Percentiles rank a stretch among this genome's conserved stretches.
Evolutionary conservation across 345 rosid genomes (phyloP).

Genomic region (Mallotus nudiflorus): DNA sequence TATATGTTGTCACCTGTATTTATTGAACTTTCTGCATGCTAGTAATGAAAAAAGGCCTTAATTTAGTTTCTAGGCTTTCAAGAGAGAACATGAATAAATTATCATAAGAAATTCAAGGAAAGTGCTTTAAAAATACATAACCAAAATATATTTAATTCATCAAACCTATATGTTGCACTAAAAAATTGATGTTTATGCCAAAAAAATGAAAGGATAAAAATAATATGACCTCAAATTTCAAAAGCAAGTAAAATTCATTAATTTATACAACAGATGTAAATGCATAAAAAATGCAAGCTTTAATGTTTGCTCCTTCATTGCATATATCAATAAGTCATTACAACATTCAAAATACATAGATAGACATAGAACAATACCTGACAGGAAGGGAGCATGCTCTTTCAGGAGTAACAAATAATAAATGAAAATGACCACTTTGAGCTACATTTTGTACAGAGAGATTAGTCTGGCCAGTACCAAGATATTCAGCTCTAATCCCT

Average conservation of each 20-base stretch:
- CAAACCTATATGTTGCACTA: background rate
- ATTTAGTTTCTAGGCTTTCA: background rate
- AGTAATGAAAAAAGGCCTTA: background rate
- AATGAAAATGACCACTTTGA: conserved; percentile 39
- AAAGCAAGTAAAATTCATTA: background rate
- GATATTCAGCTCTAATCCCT: conserved; percentile 47
- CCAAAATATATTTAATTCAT: background rate
- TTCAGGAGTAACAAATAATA: conserved; percentile 49
- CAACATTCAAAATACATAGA: background rate
- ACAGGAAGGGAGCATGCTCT: conserved; percentile 41
- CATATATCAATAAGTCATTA: background rate
- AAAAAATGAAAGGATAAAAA: background rate
- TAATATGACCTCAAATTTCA: background rate
- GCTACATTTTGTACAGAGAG: conserved; percentile 36
- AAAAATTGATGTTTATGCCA: background rate
- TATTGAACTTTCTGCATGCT: background rate
- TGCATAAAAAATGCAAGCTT: background rate
- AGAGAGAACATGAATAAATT: background rate
- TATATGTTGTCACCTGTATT: background rate
- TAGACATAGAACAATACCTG: conserved; percentile 27
- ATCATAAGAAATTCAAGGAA: background rate
- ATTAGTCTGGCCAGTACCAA: conserved; percentile 47
- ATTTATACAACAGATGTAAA: background rate
- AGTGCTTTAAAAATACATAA: background rate
- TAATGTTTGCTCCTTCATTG: background rate